Conservation (phyloP, 1,139 yeast species). For the Candida labiduridarum region DNA sequence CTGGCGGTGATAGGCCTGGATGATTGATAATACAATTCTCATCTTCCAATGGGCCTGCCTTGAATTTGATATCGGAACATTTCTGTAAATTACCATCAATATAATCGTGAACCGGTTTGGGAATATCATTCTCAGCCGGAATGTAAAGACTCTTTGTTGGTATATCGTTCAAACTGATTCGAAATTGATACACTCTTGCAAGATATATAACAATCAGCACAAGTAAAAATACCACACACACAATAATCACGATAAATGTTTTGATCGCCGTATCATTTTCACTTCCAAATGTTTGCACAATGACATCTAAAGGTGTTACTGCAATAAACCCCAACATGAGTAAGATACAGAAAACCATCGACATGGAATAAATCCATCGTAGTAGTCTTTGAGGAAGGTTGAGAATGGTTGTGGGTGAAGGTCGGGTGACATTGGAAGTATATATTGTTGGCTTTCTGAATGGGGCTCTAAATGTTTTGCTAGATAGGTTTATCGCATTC, state of each 20-base stretch:
- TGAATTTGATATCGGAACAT: slow-evolving; percentile 48
- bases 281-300: slow-evolving; percentile 59
- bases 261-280: slow-evolving; percentile 62
- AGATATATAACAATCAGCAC: slow-evolving; percentile 50
- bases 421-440: slow-evolving; percentile 7
- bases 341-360: slow-evolving; percentile 53
- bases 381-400: slow-evolving; percentile 41
- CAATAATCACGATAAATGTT: slow-evolving; percentile 73
- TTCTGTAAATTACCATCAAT: slow-evolving; percentile 41
- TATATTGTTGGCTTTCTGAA: slow-evolving; percentile 11
- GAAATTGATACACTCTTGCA: slow-evolving; percentile 57
- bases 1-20: slow-evolving; percentile 62
- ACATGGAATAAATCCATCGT: slow-evolving; percentile 57
- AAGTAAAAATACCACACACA: slow-evolving; percentile 62
- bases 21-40: slow-evolving; percentile 50
- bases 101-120: slow-evolving; percentile 44
- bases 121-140: slow-evolving; percentile 69
- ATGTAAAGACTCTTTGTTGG: slow-evolving; percentile 68
- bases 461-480: neutral
- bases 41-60: slow-evolving; percentile 53
- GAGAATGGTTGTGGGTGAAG: slow-evolving; percentile 15
- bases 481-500: neutral
- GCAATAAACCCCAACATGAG: slow-evolving; percentile 59
- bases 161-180: slow-evolving; percentile 67
- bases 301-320: slow-evolving; percentile 75